Evolutionary conservation across 23 red algal genomes (phyloP).

Genomic region (Agarophyton chilense): DNA sequence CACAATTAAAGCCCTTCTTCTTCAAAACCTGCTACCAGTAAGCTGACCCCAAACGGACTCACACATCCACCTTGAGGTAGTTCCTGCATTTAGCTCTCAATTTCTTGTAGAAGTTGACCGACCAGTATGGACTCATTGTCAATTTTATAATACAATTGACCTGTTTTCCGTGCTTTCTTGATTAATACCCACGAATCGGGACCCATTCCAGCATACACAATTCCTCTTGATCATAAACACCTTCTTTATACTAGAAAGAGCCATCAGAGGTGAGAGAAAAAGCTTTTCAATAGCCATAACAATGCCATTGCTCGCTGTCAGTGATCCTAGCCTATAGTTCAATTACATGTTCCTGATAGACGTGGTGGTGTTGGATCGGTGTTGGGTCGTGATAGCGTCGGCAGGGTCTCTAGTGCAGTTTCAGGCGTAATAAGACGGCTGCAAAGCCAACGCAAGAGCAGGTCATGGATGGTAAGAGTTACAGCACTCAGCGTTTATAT

Average conservation of each 20-base stretch:
- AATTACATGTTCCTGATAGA: background rate
- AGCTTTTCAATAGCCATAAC: slow-evolving; percentile 98
- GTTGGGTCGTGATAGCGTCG: background rate
- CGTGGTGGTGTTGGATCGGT: background rate
- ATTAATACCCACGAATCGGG: slow-evolving; percentile 94
- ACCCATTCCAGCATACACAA: slow-evolving; percentile 99
- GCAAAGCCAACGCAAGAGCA: no score
- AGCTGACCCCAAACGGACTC: slow-evolving; percentile 89
- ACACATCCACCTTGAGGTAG: slow-evolving; percentile 96
- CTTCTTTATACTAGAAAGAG: slow-evolving; percentile 82
- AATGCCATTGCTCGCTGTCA: slow-evolving; percentile 85
- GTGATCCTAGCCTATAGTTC: background rate
- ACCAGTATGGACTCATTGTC: slow-evolving; percentile 91
- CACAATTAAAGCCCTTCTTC: slow-evolving; percentile 95
- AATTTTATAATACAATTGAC: slow-evolving; percentile 80
- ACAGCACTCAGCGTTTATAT: slow-evolving; percentile 78
- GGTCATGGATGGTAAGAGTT: no score
- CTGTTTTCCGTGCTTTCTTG: slow-evolving; percentile 91
- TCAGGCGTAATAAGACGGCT: background rate
- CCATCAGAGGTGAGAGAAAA: slow-evolving; percentile 86
- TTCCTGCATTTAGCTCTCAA: slow-evolving; percentile 96
- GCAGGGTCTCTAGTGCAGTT: background rate
- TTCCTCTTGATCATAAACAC: slow-evolving; percentile 87
- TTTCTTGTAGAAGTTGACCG: slow-evolving; percentile 86
- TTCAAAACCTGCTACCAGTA: slow-evolving; percentile 93